Conservation (phyloP, 345 rosid genomes). For the Syzygium oleosum region DNA sequence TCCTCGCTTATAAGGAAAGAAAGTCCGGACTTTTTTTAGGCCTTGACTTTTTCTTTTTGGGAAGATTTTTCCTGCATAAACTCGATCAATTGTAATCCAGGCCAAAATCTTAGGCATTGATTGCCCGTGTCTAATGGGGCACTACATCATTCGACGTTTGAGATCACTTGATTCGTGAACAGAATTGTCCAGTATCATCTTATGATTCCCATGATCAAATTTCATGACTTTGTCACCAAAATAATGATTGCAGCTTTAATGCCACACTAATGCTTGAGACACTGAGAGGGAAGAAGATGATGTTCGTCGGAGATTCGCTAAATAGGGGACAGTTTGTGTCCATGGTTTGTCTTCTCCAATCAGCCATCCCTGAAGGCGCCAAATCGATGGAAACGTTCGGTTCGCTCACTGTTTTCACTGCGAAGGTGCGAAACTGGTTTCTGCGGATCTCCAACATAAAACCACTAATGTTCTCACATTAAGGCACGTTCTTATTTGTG, state of each 20-base stretch:
- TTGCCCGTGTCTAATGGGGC: background rate
- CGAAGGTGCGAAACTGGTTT: constrained; percentile 36
- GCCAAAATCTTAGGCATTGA: background rate
- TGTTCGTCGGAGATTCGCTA: constrained; percentile 93
- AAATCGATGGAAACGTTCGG: constrained; percentile 70
- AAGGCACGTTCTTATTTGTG: background rate
- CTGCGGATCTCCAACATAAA: background rate
- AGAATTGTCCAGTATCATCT: background rate
- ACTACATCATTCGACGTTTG: background rate
- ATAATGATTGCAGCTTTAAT: constrained; percentile 49
- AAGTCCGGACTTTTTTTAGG: background rate
- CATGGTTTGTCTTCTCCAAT: constrained; percentile 81
- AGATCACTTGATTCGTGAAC: background rate
- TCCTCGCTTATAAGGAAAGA: background rate
- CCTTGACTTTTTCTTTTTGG: background rate
- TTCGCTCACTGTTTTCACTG: constrained; percentile 75
- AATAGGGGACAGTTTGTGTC: constrained; percentile 87
- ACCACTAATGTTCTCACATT: background rate
- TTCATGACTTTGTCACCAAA: background rate
- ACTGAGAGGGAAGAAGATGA: constrained; percentile 83
- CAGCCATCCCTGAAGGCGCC: constrained; percentile 46
- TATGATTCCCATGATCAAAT: background rate
- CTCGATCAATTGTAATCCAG: background rate
- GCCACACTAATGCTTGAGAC: constrained; percentile 81
- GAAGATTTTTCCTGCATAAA: background rate